Conservation (phyloP, 1,284 basidiomycete species). For the Malassezia pachydermatis region DNA sequence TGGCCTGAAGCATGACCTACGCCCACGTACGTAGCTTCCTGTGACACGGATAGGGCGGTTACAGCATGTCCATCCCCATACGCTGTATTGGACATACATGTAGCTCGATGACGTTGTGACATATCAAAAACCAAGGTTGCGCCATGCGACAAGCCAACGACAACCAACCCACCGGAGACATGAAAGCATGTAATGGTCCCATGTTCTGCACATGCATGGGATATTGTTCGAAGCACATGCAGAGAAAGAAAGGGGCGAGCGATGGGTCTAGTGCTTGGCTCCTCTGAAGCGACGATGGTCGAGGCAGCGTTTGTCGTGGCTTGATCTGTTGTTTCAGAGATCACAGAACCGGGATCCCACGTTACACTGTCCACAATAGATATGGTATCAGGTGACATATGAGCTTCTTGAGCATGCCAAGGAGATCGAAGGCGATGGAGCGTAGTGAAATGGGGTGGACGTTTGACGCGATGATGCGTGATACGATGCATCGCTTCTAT, state of each 20-base stretch:
- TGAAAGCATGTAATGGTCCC: conserved; percentile 45
- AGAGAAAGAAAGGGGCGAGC: conserved; percentile 13
- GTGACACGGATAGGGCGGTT: conserved; percentile 77
- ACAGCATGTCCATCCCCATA: conserved; percentile 53
- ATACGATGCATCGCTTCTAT: no score
- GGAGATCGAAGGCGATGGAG: conserved; percentile 12
- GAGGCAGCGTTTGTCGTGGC: no score
- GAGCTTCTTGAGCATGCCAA: neutral
- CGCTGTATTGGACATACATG: conserved; percentile 53
- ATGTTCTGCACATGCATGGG: neutral
- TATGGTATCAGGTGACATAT: no score
- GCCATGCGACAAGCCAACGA: conserved; percentile 73
- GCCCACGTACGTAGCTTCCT: conserved; percentile 85
- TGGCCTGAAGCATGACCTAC: conserved; percentile 77
- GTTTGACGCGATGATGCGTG: no score
- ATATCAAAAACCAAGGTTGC: conserved; percentile 78
- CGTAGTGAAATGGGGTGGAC: no score
- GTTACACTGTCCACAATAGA: no score
- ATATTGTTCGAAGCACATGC: conserved; percentile 2
- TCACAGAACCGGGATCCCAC: no score
- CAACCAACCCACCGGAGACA: conserved; percentile 76
- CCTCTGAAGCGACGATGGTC: no score
- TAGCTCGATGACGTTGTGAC: conserved; percentile 63
- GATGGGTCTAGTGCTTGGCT: conserved; percentile 4
- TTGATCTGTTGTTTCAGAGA: neutral